Evolutionary conservation across 148 eudicot species (phyloP).

Genomic region (Talinum fruticosum): DNA sequence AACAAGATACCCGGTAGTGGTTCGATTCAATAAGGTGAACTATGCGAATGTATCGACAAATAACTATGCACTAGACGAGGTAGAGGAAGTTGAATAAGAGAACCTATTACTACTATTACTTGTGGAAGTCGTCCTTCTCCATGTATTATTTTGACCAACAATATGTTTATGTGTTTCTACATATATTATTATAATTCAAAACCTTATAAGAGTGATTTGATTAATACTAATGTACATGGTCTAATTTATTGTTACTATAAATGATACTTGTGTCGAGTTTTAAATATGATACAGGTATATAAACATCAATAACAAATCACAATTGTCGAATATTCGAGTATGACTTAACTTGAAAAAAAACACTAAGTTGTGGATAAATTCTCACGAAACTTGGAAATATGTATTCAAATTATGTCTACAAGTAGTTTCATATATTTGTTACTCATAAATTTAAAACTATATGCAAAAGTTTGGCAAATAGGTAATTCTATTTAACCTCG

Average conservation of each 20-base stretch:
- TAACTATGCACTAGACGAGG: constrained; percentile 95
- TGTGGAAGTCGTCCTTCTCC: background rate
- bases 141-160: background rate
- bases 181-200: background rate
- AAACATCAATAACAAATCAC: no score
- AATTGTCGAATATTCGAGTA: no score
- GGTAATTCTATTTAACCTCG: no score
- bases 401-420: no score
- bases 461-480: no score
- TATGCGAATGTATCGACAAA: constrained; percentile 89
- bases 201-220: background rate
- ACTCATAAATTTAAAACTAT: no score
- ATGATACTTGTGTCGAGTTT: background rate
- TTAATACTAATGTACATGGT: background rate
- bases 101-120: background rate
- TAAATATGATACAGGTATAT: no score
- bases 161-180: background rate
- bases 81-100: constrained; percentile 54
- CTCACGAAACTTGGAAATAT: no score
- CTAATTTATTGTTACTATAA: background rate
- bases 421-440: no score
- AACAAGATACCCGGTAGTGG: constrained; percentile 88
- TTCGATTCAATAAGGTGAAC: constrained; percentile 89
- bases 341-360: no score
- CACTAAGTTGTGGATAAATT: no score